Evolutionary conservation across 345 rosid species (phyloP).

Genomic region (Camelina neglecta): DNA sequence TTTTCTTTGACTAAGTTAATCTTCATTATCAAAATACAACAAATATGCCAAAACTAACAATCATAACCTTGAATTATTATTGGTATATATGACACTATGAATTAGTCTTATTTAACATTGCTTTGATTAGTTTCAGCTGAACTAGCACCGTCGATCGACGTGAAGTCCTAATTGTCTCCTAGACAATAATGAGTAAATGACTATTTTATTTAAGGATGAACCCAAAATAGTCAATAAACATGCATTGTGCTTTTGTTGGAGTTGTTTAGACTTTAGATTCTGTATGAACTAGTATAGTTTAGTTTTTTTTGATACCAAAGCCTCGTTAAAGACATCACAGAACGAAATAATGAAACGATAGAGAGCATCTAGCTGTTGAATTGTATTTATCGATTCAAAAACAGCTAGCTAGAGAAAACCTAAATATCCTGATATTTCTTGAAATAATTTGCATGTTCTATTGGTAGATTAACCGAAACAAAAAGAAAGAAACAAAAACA

Average conservation of each 20-base stretch:
- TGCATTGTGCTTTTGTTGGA: no score
- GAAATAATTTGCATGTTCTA: conserved; percentile 37
- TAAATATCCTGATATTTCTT: background rate
- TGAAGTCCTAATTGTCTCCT: conserved; percentile 27
- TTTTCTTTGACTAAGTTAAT: background rate
- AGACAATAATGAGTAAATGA: background rate
- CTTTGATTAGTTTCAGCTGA: conserved; percentile 12
- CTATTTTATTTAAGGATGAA: no score
- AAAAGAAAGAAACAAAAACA: background rate
- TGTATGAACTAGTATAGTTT: background rate
- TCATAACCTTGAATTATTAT: conserved; percentile 4
- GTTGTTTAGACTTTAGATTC: background rate
- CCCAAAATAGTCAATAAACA: no score
- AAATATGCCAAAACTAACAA: background rate
- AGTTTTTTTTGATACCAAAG: background rate
- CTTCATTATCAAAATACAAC: background rate
- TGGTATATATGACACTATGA: background rate
- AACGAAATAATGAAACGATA: background rate
- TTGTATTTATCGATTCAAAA: background rate
- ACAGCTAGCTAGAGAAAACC: conserved; percentile 15
- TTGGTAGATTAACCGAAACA: background rate
- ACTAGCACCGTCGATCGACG: conserved; percentile 15
- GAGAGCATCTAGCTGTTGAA: conserved; percentile 6
- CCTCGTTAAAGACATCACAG: background rate
- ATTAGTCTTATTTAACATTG: conserved; percentile 20